Base-by-base conservation (phyloP, 768 basidiomycete genomes). In the Gloeopeniophorella convolvens region DNA sequence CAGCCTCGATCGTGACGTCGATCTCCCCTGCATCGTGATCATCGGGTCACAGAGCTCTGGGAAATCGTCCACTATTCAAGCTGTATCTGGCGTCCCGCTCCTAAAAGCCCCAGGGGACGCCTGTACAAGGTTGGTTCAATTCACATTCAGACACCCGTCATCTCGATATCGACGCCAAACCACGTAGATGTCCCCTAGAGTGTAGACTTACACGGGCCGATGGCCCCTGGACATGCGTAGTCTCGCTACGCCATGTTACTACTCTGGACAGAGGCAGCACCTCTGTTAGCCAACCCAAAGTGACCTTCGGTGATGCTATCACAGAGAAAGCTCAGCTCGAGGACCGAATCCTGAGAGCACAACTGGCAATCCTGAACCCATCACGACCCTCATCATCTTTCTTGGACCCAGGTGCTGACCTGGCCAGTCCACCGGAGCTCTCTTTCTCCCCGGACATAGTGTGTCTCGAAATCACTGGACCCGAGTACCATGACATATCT, bases 21-120 rank as follows among this genome's bases (percentile, higher is more conserved):
- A 60, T 13, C 54, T 67, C 15, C 66, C 66, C 4, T 58, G 49
- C 6, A 64, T 67, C 24, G 61, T 50, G 1, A 62, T 67, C 1
- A 32, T 64, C 12, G 66, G 66, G 12, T 62, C 62, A 3, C 66
- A 67, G 34, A 62, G 60, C 28, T 62, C 61, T 2, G 66, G 66
- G 1, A 67, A 67, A 30, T 64, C 62, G 5, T 67, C 66, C 9
- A 45, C 66, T 3, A 66, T 67, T 26, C 62, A 67, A 28, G 57
- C 61, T 12, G 65, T 64, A 21, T 60, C 62, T 0, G 55, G 63
- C 32, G 51, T 65, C 6, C 55, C 52, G 0, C 48, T 66, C 18
- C 60, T 64, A 16, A 57, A 60, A 12, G 61, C 58, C 8, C 54
- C 54, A 1, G 63, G 61, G 2, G 42, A 51, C 4, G 59, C 65